Conservation (phyloP, 2,329 filamentous ascomycete species). For the Bipolaris cookei region DNA sequence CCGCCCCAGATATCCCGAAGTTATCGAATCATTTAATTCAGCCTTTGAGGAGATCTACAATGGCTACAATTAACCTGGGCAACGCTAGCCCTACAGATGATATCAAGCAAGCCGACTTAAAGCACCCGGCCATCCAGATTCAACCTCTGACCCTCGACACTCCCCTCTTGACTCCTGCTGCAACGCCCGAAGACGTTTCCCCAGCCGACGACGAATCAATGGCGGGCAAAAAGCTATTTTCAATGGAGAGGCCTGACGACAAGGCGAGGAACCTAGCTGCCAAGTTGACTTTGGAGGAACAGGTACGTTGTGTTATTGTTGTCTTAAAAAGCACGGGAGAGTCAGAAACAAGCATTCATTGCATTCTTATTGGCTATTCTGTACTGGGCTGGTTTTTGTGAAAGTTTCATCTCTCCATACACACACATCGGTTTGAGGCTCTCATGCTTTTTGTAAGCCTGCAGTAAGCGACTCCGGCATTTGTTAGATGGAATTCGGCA, state of each 20-base stretch:
- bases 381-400: not conserved
- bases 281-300: constrained; percentile 48
- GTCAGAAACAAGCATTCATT: no score
- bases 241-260: constrained; percentile 41
- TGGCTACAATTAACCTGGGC: constrained; percentile 41
- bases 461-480: constrained; percentile 2
- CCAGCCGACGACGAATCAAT: constrained; percentile 35
- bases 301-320: constrained; percentile 39
- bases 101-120: constrained; percentile 39
- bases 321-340: constrained; percentile 4
- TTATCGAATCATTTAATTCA: constrained; percentile 24
- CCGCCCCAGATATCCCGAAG: constrained; percentile 34
- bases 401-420: not conserved
- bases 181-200: constrained; percentile 36
- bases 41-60: constrained; percentile 28
- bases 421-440: not conserved
- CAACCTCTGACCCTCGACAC: constrained; percentile 36
- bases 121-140: constrained; percentile 41
- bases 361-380: not conserved
- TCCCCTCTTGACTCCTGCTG: constrained; percentile 37
- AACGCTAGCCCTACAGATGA: constrained; percentile 38
- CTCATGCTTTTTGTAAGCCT: not conserved
- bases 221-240: constrained; percentile 45
- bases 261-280: constrained; percentile 45
- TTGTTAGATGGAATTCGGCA: constrained; percentile 3